phyloP scores from a whole-genome alignment of 2,329 filamentous ascomycete species.

The Myriangium duriaei region DNA sequence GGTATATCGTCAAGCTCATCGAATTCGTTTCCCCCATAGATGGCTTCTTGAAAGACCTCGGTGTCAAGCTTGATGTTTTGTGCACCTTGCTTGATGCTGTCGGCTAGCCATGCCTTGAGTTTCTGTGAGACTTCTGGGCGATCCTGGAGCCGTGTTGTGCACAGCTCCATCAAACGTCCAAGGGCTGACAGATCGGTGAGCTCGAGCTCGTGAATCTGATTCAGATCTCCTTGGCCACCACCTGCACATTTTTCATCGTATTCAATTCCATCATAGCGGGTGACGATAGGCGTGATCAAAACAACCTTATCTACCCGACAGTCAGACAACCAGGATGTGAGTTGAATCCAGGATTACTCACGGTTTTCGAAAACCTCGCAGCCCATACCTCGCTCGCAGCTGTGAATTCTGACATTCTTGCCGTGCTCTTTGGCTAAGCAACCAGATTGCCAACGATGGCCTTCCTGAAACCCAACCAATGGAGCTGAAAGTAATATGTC shows the following conservation, averaged over 20 bases:
- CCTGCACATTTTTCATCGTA: slow-evolving; percentile 65
- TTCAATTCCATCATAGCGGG: slow-evolving; percentile 48
- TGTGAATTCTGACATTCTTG: slow-evolving; percentile 56
- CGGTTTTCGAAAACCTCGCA: slow-evolving; percentile 39
- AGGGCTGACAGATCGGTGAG: slow-evolving; percentile 37
- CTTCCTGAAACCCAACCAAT: slow-evolving; percentile 61
- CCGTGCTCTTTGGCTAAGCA: slow-evolving; percentile 53
- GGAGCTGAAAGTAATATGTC: slow-evolving; percentile 50
- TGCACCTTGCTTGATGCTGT: slow-evolving; percentile 14
- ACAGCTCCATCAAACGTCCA: slow-evolving; percentile 42
- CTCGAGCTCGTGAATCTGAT: slow-evolving; percentile 54
- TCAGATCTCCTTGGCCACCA: slow-evolving; percentile 65
- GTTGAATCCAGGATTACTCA: slow-evolving; percentile 18
- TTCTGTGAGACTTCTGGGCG: slow-evolving; percentile 22
- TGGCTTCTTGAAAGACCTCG: slow-evolving; percentile 8
- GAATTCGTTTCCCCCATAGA: slow-evolving; percentile 9
- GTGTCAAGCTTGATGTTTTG: slow-evolving; percentile 16
- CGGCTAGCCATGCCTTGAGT: slow-evolving; percentile 23
- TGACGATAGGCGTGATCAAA: slow-evolving; percentile 67
- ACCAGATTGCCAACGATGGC: slow-evolving; percentile 56
- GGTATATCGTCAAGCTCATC: slow-evolving; percentile 18
- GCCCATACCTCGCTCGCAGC: slow-evolving; percentile 63
- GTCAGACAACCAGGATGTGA: slow-evolving; percentile 20
- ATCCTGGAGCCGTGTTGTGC: slow-evolving; percentile 26
- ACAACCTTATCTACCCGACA: slow-evolving; percentile 40